Conservation (phyloP, 352 stramenopile species). For the Thraustochytrium sp. region DNA sequence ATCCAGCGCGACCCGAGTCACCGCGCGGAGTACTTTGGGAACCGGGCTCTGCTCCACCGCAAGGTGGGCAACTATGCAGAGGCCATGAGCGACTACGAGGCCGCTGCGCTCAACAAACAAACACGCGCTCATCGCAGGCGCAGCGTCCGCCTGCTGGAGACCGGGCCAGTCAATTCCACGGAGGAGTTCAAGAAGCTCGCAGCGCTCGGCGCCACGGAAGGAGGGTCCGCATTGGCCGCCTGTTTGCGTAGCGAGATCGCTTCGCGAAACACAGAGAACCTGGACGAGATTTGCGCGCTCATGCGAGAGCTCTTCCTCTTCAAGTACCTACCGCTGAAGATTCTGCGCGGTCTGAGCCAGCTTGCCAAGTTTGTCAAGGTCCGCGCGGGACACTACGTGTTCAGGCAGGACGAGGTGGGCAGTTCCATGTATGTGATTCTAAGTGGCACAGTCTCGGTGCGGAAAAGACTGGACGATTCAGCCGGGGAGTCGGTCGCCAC, state of each 20-base stretch:
- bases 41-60: slow-evolving; percentile 9
- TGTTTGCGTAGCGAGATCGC: not conserved
- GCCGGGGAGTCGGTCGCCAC: not conserved
- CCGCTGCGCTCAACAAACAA: not conserved
- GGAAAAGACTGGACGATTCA: not conserved
- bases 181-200: not conserved
- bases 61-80: slow-evolving; percentile 21
- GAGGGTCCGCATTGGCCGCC: not conserved
- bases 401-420: slow-evolving; percentile 5
- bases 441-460: not conserved
- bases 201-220: not conserved
- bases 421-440: slow-evolving; percentile 16
- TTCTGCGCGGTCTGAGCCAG: not conserved
- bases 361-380: not conserved
- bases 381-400: not conserved
- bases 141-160: not conserved
- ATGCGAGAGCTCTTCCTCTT: not conserved
- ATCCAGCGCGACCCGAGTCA: not conserved
- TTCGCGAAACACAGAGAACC: not conserved
- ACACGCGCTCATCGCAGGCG: not conserved
- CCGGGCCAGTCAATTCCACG: not conserved
- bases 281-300: slow-evolving; percentile 2
- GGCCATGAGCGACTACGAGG: slow-evolving; percentile 22
- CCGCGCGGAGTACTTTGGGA: not conserved
- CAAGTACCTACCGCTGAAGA: not conserved